A percentile compares a stretch with the other conserved stretches of the same genome.
phyloP scores from a whole-genome alignment of 179 eudicot genomes.

The Beta lomatogona region DNA sequence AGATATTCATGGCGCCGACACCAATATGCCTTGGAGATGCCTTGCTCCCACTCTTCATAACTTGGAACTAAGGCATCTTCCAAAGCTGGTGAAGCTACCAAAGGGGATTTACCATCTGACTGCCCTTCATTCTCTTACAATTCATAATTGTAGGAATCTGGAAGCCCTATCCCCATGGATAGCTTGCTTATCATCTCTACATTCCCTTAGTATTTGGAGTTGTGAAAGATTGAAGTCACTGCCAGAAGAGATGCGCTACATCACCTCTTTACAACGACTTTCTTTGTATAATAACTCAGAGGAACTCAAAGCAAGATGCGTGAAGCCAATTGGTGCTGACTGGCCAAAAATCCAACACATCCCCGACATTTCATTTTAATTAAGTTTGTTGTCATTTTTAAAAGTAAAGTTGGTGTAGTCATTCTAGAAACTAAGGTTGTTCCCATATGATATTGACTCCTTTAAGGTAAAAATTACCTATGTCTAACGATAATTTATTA shows the following conservation, averaged over 20 bases:
- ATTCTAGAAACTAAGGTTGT: no score
- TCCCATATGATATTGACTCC: no score
- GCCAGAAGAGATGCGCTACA: background rate
- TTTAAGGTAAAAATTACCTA: no score
- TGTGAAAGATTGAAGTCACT: background rate
- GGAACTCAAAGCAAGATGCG: background rate
- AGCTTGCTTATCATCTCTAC: slow-evolving; percentile 1
- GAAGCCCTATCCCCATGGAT: background rate
- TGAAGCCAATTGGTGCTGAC: background rate
- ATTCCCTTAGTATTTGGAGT: background rate
- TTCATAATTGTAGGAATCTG: background rate
- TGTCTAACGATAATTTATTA: no score
- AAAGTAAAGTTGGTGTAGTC: no score
- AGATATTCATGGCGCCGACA: background rate
- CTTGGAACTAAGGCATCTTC: background rate
- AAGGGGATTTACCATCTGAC: background rate
- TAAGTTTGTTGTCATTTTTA: no score
- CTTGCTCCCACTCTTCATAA: background rate
- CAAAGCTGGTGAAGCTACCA: background rate
- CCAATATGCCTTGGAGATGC: background rate
- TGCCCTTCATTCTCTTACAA: background rate
- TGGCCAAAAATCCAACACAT: background rate
- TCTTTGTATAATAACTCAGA: background rate
- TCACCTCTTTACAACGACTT: background rate
- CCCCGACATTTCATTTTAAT: background rate